A percentile compares a stretch with the other conserved stretches of the same genome.
Evolutionary conservation across 768 basidiomycete genomes (phyloP).

Genomic region (Hortiboletus campestris): DNA sequence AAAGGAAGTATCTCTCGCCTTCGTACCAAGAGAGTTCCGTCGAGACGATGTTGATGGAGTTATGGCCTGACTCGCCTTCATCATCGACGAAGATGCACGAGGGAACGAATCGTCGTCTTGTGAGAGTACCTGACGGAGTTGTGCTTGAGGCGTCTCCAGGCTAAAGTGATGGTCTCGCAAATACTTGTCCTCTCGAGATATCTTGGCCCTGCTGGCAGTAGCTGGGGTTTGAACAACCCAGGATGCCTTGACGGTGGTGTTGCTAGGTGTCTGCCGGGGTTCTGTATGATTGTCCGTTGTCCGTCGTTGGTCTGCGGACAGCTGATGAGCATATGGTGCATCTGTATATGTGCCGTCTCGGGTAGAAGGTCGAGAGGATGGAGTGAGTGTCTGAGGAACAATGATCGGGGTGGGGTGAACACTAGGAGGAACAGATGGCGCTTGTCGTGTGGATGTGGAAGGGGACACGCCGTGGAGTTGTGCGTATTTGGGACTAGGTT

Average conservation of each 20-base stretch:
- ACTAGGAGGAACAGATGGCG: slow-evolving; percentile 17
- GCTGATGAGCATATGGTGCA: slow-evolving; percentile 2
- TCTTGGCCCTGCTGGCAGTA: slow-evolving; percentile 16
- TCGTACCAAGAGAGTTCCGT: slow-evolving; percentile 23
- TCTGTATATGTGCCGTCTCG: slow-evolving; percentile 21
- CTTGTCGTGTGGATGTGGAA: slow-evolving; percentile 13
- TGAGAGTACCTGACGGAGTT: slow-evolving; percentile 34
- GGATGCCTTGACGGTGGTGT: slow-evolving; percentile 27
- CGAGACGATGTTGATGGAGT: slow-evolving; percentile 24
- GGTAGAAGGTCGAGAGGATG: slow-evolving; percentile 30
- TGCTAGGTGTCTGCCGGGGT: slow-evolving; percentile 14
- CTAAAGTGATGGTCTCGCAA: slow-evolving; percentile 16
- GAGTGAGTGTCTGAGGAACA: slow-evolving; percentile 15
- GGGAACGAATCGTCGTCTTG: slow-evolving; percentile 26
- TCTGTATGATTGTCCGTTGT: slow-evolving; percentile 9
- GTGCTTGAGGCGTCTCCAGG: slow-evolving; percentile 24
- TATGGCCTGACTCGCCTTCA: slow-evolving; percentile 24
- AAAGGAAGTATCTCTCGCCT: slow-evolving; percentile 14
- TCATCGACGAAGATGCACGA: slow-evolving; percentile 26
- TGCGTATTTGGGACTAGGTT: slow-evolving; percentile 25
- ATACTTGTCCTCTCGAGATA: slow-evolving; percentile 32
- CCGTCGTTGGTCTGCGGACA: slow-evolving; percentile 13
- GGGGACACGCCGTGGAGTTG: slow-evolving; percentile 17
- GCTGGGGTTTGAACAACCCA: slow-evolving; percentile 34
- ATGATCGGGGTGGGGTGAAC: slow-evolving; percentile 22